Evolutionary conservation across 1,284 basidiomycete species (phyloP), one percentile per base, ranked within the genome.

Genomic region (Tetrapyrgos nigripes): DNA sequence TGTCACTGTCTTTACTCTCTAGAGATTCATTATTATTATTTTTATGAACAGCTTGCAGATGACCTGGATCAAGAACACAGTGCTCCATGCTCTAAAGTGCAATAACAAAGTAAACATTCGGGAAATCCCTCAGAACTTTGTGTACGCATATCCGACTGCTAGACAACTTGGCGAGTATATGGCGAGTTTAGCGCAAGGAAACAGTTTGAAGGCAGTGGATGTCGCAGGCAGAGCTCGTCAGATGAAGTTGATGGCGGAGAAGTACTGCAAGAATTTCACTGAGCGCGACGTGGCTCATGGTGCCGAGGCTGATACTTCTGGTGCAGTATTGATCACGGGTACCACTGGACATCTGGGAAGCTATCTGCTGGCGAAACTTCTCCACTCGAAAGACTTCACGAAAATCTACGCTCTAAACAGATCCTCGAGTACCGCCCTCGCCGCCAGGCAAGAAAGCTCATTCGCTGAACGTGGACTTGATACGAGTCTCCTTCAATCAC

Each of bases 1-100:
- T 26, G 1, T 33, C 24, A 19, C 11, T 17, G 27, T 10, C 19
- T 48, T 40, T 10, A 13, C 2, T 43, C 6, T 50, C 8, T 24
- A 24, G 10, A 8, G n/a, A 31, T 14, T n/a, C 37, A 19, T 10
- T 21, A 21, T 50, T 4, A 23, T 31, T n/a, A 19, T 11, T 14
- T 23, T 45, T 28, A 11, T 44, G n/a, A n/a, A n/a, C n/a, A 67
- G 67, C 48, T 58, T 81, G 26, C 76, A 77, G 61, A 80, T 76
- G 3, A 78, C 76, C 0, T 76, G 75, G 66, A 79, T 82, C 27
- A 73, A 77, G 9, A 76, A 76, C 54, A 70, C 73, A 3, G 64
- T 83, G 35, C 60, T 77, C 4, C 64, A 67, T 3, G 74, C 72
- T 6, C 59, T 79, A 5, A 64, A 67, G 9, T 40, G 14, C 63